Evolutionary conservation across 176 grass and related monocot genomes (phyloP).

Genomic region (Guadua angustifolia): DNA sequence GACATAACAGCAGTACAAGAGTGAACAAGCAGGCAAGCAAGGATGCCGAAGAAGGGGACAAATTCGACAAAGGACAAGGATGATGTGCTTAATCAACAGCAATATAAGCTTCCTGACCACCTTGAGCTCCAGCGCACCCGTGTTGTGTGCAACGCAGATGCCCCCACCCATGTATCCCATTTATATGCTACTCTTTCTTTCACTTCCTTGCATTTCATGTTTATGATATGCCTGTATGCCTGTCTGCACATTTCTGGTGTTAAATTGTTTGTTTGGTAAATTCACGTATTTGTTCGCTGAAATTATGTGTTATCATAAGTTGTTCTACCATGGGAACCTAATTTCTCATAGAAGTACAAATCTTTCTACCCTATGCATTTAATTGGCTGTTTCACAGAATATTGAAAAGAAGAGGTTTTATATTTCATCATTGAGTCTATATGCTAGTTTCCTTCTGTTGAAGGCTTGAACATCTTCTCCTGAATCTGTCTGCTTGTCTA

Average conservation of each 20-base stretch:
- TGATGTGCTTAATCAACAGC: constrained; percentile 43
- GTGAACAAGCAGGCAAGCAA: constrained; percentile 8
- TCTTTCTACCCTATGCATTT: neutral
- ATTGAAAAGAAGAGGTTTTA: neutral
- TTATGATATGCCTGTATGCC: constrained; percentile 3
- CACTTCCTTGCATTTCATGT: neutral
- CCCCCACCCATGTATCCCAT: constrained; percentile 64
- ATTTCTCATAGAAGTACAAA: neutral
- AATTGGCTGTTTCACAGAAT: neutral
- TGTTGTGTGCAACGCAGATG: constrained; percentile 74
- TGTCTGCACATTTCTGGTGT: neutral
- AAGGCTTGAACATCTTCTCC: constrained; percentile 7
- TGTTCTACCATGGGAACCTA: neutral
- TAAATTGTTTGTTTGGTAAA: constrained; percentile 3
- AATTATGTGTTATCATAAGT: neutral
- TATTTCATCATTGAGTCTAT: neutral
- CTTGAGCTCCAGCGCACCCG: constrained; percentile 78
- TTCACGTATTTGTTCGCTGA: neutral
- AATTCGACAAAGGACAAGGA: constrained; percentile 47
- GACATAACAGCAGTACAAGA: neutral
- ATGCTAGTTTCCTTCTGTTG: constrained; percentile 18
- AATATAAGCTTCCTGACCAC: constrained; percentile 69
- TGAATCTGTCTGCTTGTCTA: neutral
- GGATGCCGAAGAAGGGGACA: constrained; percentile 52
- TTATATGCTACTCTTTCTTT: constrained; percentile 17